Evolutionary conservation across 768 basidiomycete species (phyloP).

Genomic region (Rhodotorula diobovata): DNA sequence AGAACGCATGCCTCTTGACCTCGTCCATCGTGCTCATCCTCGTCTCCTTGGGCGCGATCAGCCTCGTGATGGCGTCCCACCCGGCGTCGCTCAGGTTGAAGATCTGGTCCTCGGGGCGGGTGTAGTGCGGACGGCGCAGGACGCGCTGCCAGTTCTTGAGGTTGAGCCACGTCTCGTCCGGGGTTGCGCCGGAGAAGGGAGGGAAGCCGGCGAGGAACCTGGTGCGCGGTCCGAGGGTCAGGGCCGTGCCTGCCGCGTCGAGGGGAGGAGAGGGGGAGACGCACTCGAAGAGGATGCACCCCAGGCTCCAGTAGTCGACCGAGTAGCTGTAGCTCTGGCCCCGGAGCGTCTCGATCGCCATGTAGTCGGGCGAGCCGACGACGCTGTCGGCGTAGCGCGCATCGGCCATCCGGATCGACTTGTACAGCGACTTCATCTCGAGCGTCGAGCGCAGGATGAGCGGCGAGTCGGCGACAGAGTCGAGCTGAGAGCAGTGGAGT

Average conservation of each 20-base stretch:
- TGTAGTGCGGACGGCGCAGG: constrained; percentile 86
- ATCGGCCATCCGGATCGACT: constrained; percentile 81
- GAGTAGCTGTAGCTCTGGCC: constrained; percentile 93
- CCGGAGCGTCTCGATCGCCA: constrained; percentile 75
- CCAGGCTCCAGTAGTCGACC: constrained; percentile 97
- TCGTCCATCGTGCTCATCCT: constrained; percentile 71
- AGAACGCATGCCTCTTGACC: constrained; percentile 76
- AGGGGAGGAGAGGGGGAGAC: constrained; percentile 24
- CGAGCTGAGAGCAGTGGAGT: constrained; percentile 59
- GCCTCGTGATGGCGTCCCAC: constrained; percentile 84
- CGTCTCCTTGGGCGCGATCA: constrained; percentile 79
- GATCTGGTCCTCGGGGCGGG: constrained; percentile 89
- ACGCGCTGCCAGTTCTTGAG: constrained; percentile 96
- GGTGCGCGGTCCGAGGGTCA: not conserved
- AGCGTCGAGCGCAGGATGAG: constrained; percentile 84
- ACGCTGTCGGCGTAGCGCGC: constrained; percentile 94
- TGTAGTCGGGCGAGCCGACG: constrained; percentile 97
- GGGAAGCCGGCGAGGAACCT: constrained; percentile 88
- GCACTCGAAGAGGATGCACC: constrained; percentile 91
- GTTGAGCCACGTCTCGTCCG: constrained; percentile 98
- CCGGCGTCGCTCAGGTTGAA: constrained; percentile 91
- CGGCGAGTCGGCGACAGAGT: constrained; percentile 91
- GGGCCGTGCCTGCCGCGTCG: not conserved
- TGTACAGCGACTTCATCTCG: constrained; percentile 90
- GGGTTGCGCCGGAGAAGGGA: constrained; percentile 89